Conservation (phyloP, 139 green algal species). For the Chlamydomonas schloesseri region DNA sequence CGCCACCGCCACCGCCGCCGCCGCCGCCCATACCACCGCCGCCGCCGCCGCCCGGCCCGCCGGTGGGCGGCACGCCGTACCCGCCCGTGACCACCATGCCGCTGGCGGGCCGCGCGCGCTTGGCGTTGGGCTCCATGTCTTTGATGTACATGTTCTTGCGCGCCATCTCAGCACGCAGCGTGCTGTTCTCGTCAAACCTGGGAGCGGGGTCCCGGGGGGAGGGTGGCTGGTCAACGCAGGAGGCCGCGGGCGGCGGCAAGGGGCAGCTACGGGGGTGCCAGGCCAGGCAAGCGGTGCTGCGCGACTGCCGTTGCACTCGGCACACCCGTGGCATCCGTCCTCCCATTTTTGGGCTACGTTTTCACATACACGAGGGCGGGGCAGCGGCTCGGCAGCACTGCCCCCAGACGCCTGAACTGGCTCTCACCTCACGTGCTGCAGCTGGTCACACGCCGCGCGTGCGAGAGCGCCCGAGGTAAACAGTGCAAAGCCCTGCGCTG, state of each 20-base stretch:
- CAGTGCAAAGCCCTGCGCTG: slow-evolving; percentile 89
- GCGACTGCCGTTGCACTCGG: too few species aligned
- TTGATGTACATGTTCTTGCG: slow-evolving; percentile 92
- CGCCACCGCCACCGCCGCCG: not conserved
- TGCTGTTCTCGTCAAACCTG: slow-evolving; percentile 80
- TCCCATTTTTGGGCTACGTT: too few species aligned
- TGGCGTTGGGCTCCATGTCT: slow-evolving; percentile 59
- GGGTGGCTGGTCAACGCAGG: too few species aligned
- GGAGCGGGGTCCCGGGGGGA: not conserved
- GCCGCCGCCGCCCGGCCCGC: not conserved
- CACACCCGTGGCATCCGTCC: too few species aligned
- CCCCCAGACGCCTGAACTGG: not conserved
- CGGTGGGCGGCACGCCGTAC: not conserved
- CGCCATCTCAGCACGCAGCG: slow-evolving; percentile 89
- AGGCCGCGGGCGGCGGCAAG: too few species aligned
- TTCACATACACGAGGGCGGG: too few species aligned
- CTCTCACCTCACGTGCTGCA: slow-evolving; percentile 70
- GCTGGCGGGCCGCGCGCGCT: slow-evolving; percentile 43
- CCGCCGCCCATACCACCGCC: not conserved
- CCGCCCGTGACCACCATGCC: too few species aligned
- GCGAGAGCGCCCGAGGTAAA: slow-evolving; percentile 71
- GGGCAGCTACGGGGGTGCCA: too few species aligned
- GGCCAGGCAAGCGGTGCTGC: too few species aligned
- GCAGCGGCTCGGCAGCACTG: too few species aligned
- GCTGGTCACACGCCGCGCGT: slow-evolving; percentile 65